These are phyloP conservation scores for Ustanciosporium gigantosporum DNA, from an alignment of 1,284 basidiomycete genomes.

Conservation along the genomic window DNA sequence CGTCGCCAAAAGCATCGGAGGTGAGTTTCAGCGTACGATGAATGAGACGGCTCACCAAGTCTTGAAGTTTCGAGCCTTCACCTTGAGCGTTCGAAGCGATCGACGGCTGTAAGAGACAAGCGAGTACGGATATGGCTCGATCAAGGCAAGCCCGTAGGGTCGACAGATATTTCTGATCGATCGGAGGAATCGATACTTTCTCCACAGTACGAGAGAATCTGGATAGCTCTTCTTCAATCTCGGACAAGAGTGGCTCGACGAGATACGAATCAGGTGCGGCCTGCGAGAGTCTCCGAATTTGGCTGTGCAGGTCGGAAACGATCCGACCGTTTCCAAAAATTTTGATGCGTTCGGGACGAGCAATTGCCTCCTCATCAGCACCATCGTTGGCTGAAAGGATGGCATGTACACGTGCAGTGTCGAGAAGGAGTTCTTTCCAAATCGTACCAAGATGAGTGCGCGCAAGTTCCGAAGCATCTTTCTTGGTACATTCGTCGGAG, in stretches of 20 bases:
- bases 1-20: background rate
- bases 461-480: conserved; percentile 15
- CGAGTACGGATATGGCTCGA: background rate
- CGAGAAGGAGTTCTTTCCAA: conserved; percentile 32
- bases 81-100: background rate
- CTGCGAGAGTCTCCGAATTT: conserved; percentile 16
- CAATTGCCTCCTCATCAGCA: conserved; percentile 7
- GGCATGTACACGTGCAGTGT: conserved; percentile 6
- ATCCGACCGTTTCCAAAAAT: conserved; percentile 66
- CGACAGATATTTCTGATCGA: background rate
- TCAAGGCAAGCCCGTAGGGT: background rate
- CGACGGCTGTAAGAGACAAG: background rate
- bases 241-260: conserved; percentile 3
- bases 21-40: background rate
- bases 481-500: background rate
- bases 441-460: conserved; percentile 24
- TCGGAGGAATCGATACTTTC: background rate
- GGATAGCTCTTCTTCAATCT: conserved; percentile 2
- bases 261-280: conserved; percentile 3
- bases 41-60: background rate
- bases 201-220: background rate
- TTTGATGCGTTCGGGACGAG: conserved; percentile 60
- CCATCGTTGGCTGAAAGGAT: conserved; percentile 56
- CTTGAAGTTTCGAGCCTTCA: background rate
- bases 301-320: conserved; percentile 63